Evolutionary conservation across 78 protist species (phyloP), one percentile per base, ranked within the genome.

Genomic region (Dictyostelium capitatum): DNA sequence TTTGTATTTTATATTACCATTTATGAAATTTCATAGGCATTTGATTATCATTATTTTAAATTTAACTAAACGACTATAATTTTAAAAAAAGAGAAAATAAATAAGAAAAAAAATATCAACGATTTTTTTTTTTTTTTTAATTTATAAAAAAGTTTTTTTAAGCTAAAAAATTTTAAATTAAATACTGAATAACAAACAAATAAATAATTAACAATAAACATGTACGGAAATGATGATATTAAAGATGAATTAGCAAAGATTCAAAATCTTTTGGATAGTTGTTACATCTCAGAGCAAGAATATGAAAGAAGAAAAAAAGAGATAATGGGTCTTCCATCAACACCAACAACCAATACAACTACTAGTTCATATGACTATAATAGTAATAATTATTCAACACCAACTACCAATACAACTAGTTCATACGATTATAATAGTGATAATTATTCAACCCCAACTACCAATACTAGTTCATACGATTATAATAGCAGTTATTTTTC

Each of bases 271-370:
- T 83, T 69, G 9, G 72, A 48, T 6, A 70, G n/a, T 83, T 20
- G 37, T 82, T 82, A 30, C 25, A 56, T 50, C 28, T 17, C 69
- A 3, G 82, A 73, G 23, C 19, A 83, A 9, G 91, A 83, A 54
- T 53, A 12, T 32, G 57, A 72, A 53, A 37, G 69, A 77, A 56
- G 83, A 74, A 74, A 59, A 64, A n/a, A 47, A 14, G 74, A 80
- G 0, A 37, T 80, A 23, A 4, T 30, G 3, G 51, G 51, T 47
- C 32, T 23, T 25, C n/a, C 12, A 80, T 3, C 6, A 62, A 0
- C 15, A 23, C 25, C 19, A 75, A 37, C 43, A n/a, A n/a, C n/a
- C n/a, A n/a, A n/a, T 37, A 6, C n/a, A 19, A 23, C 65, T 12
- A 6, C 43, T 43, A 0, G 19, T 59, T 47, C 69, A 20, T 43